phyloP scores from a whole-genome alignment of 1,284 basidiomycete species.

The Singerocomus rubriflavus region DNA sequence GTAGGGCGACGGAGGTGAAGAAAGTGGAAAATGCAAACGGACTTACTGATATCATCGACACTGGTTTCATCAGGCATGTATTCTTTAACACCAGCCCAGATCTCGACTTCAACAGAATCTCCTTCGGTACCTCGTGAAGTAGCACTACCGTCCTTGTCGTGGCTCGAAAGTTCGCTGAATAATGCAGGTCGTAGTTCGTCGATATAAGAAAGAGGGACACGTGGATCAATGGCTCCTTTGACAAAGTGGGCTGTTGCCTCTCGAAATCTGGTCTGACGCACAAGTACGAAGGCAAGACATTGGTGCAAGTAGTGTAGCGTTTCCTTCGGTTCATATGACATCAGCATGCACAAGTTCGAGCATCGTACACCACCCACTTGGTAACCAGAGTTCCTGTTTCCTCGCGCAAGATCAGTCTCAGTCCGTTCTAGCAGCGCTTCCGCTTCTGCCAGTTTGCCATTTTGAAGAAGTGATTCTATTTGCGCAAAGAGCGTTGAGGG shows the following conservation, averaged over 20 bases:
- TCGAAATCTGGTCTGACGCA: slow-evolving; percentile 70
- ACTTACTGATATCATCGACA: slow-evolving; percentile 78
- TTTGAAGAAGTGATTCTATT: slow-evolving; percentile 65
- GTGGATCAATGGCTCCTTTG: slow-evolving; percentile 70
- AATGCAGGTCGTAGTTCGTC: slow-evolving; percentile 64
- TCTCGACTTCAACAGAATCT: slow-evolving; percentile 53
- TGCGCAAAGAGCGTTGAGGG: slow-evolving; percentile 73
- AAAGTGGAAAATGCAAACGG: slow-evolving; percentile 15
- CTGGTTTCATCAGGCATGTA: slow-evolving; percentile 60
- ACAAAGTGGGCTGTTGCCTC: slow-evolving; percentile 75
- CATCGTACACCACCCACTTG: slow-evolving; percentile 12
- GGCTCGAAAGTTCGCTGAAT: slow-evolving; percentile 35
- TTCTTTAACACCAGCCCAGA: slow-evolving; percentile 68
- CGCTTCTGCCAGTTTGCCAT: slow-evolving; percentile 63
- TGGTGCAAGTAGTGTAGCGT: slow-evolving; percentile 75
- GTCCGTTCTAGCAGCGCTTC: slow-evolving; percentile 53
- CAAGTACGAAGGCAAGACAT: slow-evolving; percentile 69
- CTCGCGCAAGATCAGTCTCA: slow-evolving; percentile 14
- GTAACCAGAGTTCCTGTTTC: slow-evolving; percentile 3
- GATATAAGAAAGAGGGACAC: slow-evolving; percentile 73
- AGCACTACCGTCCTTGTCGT: slow-evolving; percentile 32
- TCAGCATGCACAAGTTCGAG: slow-evolving; percentile 2
- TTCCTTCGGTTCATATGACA: slow-evolving; percentile 42
- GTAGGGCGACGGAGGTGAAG: slow-evolving; percentile 22
- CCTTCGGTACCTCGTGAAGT: slow-evolving; percentile 37